phyloP scores from a whole-genome alignment of 805 yeast genomes.

The Barnettozyma californica region DNA sequence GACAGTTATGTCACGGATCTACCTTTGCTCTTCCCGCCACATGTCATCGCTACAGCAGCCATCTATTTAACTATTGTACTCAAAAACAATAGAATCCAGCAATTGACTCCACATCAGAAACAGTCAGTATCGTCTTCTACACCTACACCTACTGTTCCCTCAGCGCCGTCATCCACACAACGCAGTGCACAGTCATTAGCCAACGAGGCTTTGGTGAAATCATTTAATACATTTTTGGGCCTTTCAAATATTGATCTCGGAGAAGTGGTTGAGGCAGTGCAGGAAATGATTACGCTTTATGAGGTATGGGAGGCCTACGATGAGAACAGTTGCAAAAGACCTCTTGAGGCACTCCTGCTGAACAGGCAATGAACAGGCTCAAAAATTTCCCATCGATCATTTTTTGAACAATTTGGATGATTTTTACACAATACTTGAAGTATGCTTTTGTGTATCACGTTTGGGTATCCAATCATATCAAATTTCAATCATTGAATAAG shows the following conservation, averaged over 20 bases:
- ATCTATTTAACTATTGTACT: conserved; percentile 72
- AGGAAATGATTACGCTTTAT: conserved; percentile 75
- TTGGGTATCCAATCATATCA: background rate
- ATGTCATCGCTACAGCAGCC: conserved; percentile 76
- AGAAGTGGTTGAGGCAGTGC: conserved; percentile 75
- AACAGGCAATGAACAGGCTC: conserved; percentile 10
- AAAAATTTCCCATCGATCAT: background rate
- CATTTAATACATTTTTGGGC: conserved; percentile 62
- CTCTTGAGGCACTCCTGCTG: conserved; percentile 19
- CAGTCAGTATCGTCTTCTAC: background rate
- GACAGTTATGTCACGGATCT: conserved; percentile 87
- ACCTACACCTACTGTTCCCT: background rate
- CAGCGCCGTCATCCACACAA: background rate
- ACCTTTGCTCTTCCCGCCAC: conserved; percentile 82
- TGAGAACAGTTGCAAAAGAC: conserved; percentile 36
- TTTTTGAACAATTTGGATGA: no score
- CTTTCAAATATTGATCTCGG: conserved; percentile 71
- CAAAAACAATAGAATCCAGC: conserved; percentile 29
- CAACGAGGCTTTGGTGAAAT: conserved; percentile 40
- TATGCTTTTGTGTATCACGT: background rate
- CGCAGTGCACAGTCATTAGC: conserved; percentile 1
- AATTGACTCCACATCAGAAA: conserved; percentile 7
- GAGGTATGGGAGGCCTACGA: conserved; percentile 86
- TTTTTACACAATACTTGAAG: no score
- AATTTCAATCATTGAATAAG: background rate